A percentile compares a stretch with the other conserved stretches of the same genome.
phyloP scores from a whole-genome alignment of 2,329 filamentous ascomycete genomes.

The Claviceps lovelessii region DNA sequence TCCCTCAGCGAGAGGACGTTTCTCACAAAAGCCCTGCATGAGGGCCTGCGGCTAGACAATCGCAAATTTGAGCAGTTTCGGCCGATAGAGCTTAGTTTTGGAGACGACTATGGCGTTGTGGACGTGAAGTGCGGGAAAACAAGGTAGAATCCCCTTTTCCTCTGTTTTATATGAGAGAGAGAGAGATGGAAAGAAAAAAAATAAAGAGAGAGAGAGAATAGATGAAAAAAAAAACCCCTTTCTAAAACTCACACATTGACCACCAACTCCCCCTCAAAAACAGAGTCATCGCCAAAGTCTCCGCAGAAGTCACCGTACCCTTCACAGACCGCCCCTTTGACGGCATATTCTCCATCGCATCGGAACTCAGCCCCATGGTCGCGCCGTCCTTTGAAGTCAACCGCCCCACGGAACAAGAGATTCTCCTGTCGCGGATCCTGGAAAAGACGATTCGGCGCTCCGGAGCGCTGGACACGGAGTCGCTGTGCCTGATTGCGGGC shows the following conservation, averaged over 20 bases:
- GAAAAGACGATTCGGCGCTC: slow-evolving; percentile 92
- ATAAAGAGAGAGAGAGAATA: no score
- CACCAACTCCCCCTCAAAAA: not conserved
- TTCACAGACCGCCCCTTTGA: slow-evolving; percentile 85
- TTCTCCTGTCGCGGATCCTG: slow-evolving; percentile 72
- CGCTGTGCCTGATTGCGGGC: slow-evolving; percentile 81
- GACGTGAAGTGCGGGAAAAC: slow-evolving; percentile 85
- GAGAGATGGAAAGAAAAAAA: no score
- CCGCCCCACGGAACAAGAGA: slow-evolving; percentile 68
- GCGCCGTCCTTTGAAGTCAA: slow-evolving; percentile 81
- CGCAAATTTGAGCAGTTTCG: slow-evolving; percentile 70
- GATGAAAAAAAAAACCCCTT: not conserved
- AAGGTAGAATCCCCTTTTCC: slow-evolving; percentile 36
- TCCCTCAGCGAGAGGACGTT: slow-evolving; percentile 83
- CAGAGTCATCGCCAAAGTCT: slow-evolving; percentile 72
- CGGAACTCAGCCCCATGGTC: slow-evolving; percentile 84
- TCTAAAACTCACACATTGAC: not conserved
- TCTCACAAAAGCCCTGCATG: slow-evolving; percentile 64
- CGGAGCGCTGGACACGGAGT: slow-evolving; percentile 86
- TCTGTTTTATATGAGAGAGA: not conserved
- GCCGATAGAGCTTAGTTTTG: slow-evolving; percentile 63
- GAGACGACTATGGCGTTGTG: slow-evolving; percentile 79
- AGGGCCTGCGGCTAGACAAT: slow-evolving; percentile 72
- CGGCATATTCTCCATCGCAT: slow-evolving; percentile 82
- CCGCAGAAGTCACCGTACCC: slow-evolving; percentile 75